These are phyloP conservation scores for Sporothrix inflata DNA, from an alignment of 2,329 filamentous ascomycete species.

Conservation along the genomic window DNA sequence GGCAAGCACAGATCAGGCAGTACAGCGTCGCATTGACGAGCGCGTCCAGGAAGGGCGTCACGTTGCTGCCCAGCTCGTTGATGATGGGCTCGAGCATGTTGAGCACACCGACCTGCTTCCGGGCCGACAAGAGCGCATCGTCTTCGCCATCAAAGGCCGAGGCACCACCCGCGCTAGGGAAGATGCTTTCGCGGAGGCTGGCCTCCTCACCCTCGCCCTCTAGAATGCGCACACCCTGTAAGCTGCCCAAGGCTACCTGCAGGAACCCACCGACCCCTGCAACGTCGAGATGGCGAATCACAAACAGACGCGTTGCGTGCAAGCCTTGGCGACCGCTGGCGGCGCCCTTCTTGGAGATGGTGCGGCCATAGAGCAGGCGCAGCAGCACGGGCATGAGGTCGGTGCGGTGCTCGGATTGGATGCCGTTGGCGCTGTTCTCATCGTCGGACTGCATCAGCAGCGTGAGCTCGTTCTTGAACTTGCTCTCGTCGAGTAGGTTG, in stretches of 20 bases:
- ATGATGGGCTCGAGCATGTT: slow-evolving; percentile 91
- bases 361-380: slow-evolving; percentile 83
- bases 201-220: slow-evolving; percentile 39
- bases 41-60: slow-evolving; percentile 67
- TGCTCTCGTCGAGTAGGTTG: slow-evolving; percentile 84
- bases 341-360: slow-evolving; percentile 78
- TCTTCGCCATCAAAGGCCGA: slow-evolving; percentile 4
- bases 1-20: slow-evolving; percentile 73
- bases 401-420: slow-evolving; percentile 72
- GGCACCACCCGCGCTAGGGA: slow-evolving; percentile 44
- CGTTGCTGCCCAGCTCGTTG: slow-evolving; percentile 76
- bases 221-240: slow-evolving; percentile 64
- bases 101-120: slow-evolving; percentile 87
- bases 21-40: slow-evolving; percentile 80
- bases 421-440: slow-evolving; percentile 48
- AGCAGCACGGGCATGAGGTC: slow-evolving; percentile 85
- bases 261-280: slow-evolving; percentile 81
- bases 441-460: slow-evolving; percentile 68
- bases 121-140: slow-evolving; percentile 56
- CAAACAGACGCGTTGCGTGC: slow-evolving; percentile 77
- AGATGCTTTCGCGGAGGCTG: slow-evolving; percentile 54
- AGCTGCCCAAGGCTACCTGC: slow-evolving; percentile 74
- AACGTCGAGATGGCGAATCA: slow-evolving; percentile 75
- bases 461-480: slow-evolving; percentile 92
- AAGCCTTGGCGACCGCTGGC: slow-evolving; percentile 79